Percentiles rank a stretch among this genome's conserved stretches.
phyloP scores from a whole-genome alignment of 192 early-diverging fungal species.

The Gonapodya prolifera region DNA sequence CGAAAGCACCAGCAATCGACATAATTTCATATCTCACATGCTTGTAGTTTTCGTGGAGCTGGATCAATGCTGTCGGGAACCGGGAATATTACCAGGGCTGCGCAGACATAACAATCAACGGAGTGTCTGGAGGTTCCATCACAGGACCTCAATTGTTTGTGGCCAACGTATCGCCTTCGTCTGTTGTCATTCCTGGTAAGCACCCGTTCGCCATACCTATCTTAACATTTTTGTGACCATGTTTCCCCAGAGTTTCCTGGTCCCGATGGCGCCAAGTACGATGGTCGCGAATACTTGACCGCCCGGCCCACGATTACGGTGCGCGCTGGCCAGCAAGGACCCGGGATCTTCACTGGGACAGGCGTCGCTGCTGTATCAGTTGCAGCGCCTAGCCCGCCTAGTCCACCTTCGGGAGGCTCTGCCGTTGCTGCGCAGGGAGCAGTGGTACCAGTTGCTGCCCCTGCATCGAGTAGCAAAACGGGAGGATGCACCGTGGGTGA shows the following conservation, averaged over 20 bases:
- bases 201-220: background rate
- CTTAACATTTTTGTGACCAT: background rate
- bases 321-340: background rate
- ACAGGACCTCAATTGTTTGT: background rate
- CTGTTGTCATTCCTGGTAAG: background rate
- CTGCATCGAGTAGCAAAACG: background rate
- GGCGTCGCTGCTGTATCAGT: background rate
- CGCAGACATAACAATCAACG: background rate
- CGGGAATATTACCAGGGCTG: constrained; percentile 3
- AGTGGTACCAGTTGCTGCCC: background rate
- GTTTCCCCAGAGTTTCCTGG: background rate
- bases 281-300: background rate
- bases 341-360: background rate
- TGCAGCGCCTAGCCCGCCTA: background rate
- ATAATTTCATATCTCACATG: background rate
- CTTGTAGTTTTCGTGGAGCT: background rate
- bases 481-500: background rate
- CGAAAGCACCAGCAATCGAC: background rate
- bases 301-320: background rate
- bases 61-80: background rate
- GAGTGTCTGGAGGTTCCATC: background rate
- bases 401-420: background rate
- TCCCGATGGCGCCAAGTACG: background rate
- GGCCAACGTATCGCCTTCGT: background rate
- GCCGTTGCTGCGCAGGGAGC: background rate